Evolutionary conservation across 225 moss, liverwort and hornwort species (phyloP).

Genomic region (Pseudisothecium myosuroides): DNA sequence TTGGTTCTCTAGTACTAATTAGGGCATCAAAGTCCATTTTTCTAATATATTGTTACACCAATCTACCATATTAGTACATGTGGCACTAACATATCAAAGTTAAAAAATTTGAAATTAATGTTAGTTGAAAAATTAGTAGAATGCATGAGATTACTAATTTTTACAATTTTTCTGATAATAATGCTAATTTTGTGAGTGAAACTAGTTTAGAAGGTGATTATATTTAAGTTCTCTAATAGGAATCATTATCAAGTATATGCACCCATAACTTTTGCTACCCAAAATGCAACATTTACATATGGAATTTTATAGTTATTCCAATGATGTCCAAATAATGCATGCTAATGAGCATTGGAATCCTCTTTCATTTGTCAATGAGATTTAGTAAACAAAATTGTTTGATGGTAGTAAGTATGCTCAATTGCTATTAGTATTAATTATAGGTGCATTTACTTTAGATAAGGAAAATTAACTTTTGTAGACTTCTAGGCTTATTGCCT

Average conservation of each 20-base stretch:
- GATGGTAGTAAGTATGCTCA: rapidly evolving
- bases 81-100: not conserved
- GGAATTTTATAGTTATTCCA: too few relatives aligned
- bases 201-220: not conserved
- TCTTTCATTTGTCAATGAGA: not conserved
- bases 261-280: not conserved
- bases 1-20: not conserved
- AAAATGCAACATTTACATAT: rapidly evolving
- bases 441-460: not conserved
- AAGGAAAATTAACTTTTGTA: rapidly evolving
- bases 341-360: not conserved
- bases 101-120: not conserved
- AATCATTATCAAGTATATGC: not conserved
- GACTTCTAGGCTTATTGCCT: not conserved
- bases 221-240: not conserved
- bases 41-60: not conserved
- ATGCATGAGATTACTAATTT: not conserved
- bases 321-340: not conserved
- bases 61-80: not conserved
- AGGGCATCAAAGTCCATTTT: not conserved
- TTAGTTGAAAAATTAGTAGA: rapidly evolving
- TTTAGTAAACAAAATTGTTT: too few relatives aligned
- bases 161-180: too few relatives aligned
- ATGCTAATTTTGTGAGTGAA: not conserved
- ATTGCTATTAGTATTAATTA: not conserved